These are phyloP conservation scores for Protomyces gravidus DNA, from an alignment of 1,139 yeast species.

Conservation along the genomic window DNA sequence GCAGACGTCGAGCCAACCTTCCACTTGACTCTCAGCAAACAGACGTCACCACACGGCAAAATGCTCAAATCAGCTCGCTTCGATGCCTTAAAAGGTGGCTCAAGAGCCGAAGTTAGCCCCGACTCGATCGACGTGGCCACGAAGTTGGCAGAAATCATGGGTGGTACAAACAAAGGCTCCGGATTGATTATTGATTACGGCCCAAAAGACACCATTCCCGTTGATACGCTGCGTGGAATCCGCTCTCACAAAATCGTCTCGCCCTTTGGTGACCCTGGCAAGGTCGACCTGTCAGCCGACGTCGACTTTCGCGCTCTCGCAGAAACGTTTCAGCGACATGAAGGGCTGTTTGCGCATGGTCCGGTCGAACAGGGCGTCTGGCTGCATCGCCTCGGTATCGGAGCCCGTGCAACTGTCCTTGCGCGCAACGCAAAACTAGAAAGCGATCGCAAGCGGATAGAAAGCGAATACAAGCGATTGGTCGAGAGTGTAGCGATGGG, in stretches of 20 bases:
- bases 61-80: slow-evolving; percentile 52
- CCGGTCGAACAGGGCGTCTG: slow-evolving; percentile 78
- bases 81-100: slow-evolving; percentile 51
- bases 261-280: slow-evolving; percentile 73
- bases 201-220: slow-evolving; percentile 56
- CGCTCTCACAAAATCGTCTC: slow-evolving; percentile 67
- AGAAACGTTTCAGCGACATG: slow-evolving; percentile 40
- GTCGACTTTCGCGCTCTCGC: slow-evolving; percentile 68
- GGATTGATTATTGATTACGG: slow-evolving; percentile 79
- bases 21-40: slow-evolving; percentile 56
- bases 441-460: slow-evolving; percentile 45
- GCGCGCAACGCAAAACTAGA: slow-evolving; percentile 39
- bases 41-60: slow-evolving; percentile 60
- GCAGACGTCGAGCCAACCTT: slow-evolving; percentile 47
- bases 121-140: slow-evolving; percentile 54
- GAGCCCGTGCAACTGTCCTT: slow-evolving; percentile 53
- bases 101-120: slow-evolving; percentile 70
- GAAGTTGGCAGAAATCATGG: slow-evolving; percentile 40
- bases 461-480: slow-evolving; percentile 58
- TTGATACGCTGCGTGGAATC: slow-evolving; percentile 68
- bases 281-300: slow-evolving; percentile 76
- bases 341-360: slow-evolving; percentile 47
- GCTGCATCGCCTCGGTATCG: slow-evolving; percentile 72
- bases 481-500: slow-evolving; percentile 74
- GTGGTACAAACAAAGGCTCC: slow-evolving; percentile 57